Evolutionary conservation across 768 basidiomycete genomes (phyloP), one percentile per base, ranked within the genome.

Genomic region (Basidioascus undulatus): DNA sequence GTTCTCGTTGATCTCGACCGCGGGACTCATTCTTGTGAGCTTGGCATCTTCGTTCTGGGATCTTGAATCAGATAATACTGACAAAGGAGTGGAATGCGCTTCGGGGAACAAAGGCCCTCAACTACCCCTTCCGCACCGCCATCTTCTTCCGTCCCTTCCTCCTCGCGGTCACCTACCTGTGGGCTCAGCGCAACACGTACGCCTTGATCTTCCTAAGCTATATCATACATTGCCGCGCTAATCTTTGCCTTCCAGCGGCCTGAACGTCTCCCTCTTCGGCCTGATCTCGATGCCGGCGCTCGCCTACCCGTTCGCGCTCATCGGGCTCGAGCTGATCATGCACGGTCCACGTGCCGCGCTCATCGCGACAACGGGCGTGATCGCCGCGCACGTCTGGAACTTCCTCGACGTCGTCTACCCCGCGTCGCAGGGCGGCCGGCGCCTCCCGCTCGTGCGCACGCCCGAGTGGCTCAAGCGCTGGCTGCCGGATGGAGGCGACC

Each of bases 321-420:
- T 86, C 39, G 70, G 53, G 28, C 57, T 87, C 51, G 83, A 86
- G 55, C 54, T 77, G 35, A 53, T 84, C 50, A 64, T 65, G 44
- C 70, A 59, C 10, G 59, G 59, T 10, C 45, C 72, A 0, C 30
- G 44, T 1, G 68, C 65, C 3, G 76, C 72, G 4, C 67, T 70
- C 6, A 51, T 62, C 21, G 60, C 66, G 20, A 53, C 80, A 36
- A 72, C 73, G 0, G 83, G 83, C 7, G 66, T 76, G 26, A 64
- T 79, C 25, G 67, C 74, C 3, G 82, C 82, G 0, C 80, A 86
- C 53, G 54, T 69, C 8, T 84, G 79, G 76, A 81, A 74, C 72
- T 48, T 55, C 37, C 39, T 55, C 11, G n/a, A n/a, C n/a, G n/a
- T n/a, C n/a, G n/a, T n/a, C n/a, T n/a, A n/a, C n/a, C n/a, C n/a